Evolutionary conservation across 305 asterid species (phyloP).

Genomic region (Fraxinus sp.): DNA sequence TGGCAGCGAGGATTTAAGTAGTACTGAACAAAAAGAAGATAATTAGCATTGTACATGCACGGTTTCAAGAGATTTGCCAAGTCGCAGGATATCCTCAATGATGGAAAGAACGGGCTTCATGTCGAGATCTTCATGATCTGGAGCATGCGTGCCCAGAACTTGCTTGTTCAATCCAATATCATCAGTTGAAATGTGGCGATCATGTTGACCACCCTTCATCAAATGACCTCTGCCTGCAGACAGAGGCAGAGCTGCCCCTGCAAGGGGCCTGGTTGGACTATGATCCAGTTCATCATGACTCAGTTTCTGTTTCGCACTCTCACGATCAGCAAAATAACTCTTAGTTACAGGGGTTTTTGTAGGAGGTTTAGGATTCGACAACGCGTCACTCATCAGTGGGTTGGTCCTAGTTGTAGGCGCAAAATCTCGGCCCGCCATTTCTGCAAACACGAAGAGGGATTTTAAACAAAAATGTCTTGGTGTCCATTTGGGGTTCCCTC

Average conservation of each 20-base stretch:
- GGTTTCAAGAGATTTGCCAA: constrained; percentile 33
- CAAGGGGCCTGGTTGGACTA: not conserved
- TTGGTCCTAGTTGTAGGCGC: constrained; percentile 15
- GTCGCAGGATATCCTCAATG: constrained; percentile 70
- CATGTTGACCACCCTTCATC: constrained; percentile 38
- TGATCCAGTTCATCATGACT: constrained; percentile 35
- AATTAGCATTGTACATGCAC: constrained; percentile 7
- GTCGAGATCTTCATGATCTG: constrained; percentile 57
- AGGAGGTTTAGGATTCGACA: constrained; percentile 9
- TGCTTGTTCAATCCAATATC: constrained; percentile 66
- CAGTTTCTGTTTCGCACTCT: constrained; percentile 8
- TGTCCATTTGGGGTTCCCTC: constrained; percentile 16
- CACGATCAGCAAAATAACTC: constrained; percentile 13
- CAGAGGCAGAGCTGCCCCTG: not conserved
- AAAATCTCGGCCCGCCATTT: constrained; percentile 32
- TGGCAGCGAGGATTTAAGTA: not conserved
- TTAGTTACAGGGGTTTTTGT: constrained; percentile 10
- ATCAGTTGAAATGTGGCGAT: constrained; percentile 46
- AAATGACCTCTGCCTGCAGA: constrained; percentile 17
- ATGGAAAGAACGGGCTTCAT: constrained; percentile 56
- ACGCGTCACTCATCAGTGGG: constrained; percentile 15
- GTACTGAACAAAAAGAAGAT: not conserved
- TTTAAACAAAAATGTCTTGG: constrained; percentile 3
- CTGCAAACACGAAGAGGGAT: not conserved
- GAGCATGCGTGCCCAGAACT: constrained; percentile 59